Conservation (phyloP, 1,139 yeast genomes). For the Kodamaea alishanica region DNA sequence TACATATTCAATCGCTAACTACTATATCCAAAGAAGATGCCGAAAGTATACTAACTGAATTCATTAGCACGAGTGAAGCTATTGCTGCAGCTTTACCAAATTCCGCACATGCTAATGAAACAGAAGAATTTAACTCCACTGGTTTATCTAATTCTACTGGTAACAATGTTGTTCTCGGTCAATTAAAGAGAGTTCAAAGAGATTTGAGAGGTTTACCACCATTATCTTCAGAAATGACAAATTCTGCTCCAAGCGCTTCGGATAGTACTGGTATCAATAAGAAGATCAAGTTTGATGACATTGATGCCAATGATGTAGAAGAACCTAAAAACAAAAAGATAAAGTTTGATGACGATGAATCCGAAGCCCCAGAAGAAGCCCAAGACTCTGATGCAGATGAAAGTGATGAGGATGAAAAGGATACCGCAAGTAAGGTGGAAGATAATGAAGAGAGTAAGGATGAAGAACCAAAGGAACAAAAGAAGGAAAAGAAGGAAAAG, state of each 20-base stretch:
- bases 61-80: conserved; percentile 36
- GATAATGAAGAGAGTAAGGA: conserved; percentile 13
- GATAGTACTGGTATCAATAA: conserved; percentile 19
- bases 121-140: conserved; percentile 11
- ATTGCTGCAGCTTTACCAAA: conserved; percentile 12
- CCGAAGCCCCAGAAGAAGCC: conserved; percentile 8
- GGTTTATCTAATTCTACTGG: conserved; percentile 22
- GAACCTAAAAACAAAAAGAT: conserved; percentile 23
- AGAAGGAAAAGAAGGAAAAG: conserved; percentile 18
- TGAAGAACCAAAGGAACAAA: conserved; percentile 16
- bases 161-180: conserved; percentile 45
- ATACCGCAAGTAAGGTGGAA: conserved; percentile 8
- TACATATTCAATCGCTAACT: conserved; percentile 30
- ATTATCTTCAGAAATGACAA: conserved; percentile 26
- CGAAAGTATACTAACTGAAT: conserved; percentile 43
- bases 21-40: conserved; percentile 39
- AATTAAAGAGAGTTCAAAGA: conserved; percentile 63
- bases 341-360: conserved; percentile 27
- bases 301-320: conserved; percentile 12
- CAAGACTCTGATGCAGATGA: conserved; percentile 10
- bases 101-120: conserved; percentile 7
- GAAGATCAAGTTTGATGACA: conserved; percentile 24
- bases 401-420: conserved; percentile 6
- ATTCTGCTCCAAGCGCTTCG: neutral
- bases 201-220: conserved; percentile 76